Conservation (phyloP, 1,284 basidiomycete genomes). For the Sanguinoderma infundibulare region DNA sequence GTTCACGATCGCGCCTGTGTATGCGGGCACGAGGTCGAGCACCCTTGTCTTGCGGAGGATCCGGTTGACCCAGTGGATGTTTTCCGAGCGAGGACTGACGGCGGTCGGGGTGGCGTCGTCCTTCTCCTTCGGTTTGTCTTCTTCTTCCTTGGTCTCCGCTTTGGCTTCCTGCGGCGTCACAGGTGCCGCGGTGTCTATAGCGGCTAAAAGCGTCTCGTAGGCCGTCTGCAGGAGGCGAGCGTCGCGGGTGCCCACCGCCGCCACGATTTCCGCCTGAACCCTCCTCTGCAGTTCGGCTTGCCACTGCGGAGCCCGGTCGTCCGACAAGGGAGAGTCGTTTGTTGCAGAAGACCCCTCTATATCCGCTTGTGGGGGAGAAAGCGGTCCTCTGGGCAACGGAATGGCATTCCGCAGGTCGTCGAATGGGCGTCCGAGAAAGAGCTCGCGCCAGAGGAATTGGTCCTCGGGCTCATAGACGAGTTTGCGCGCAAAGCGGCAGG, state of each 20-base stretch:
- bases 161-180: constrained; percentile 3
- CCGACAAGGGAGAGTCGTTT: neutral
- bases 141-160: constrained; percentile 7
- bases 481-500: constrained; percentile 48
- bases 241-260: constrained; percentile 20
- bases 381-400: constrained; percentile 3
- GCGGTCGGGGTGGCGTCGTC: neutral
- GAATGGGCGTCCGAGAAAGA: constrained; percentile 59
- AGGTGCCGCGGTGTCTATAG: constrained; percentile 45
- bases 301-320: constrained; percentile 25
- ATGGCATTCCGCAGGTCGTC: constrained; percentile 56
- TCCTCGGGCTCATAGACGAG: constrained; percentile 55
- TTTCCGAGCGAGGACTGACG: constrained; percentile 18
- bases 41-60: constrained; percentile 20
- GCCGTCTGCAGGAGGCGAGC: constrained; percentile 40
- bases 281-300: constrained; percentile 37
- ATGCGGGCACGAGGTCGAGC: constrained; percentile 9
- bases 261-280: constrained; percentile 32
- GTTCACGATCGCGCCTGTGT: neutral
- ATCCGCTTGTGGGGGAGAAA: neutral
- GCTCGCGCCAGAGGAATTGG: constrained; percentile 65
- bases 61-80: constrained; percentile 27
- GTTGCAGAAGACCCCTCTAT: neutral
- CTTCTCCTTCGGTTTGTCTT: neutral
- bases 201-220: constrained; percentile 47